Evolutionary conservation across 225 moss, liverwort and hornwort species (phyloP).

Genomic region (Pseudisothecium myosuroides): DNA sequence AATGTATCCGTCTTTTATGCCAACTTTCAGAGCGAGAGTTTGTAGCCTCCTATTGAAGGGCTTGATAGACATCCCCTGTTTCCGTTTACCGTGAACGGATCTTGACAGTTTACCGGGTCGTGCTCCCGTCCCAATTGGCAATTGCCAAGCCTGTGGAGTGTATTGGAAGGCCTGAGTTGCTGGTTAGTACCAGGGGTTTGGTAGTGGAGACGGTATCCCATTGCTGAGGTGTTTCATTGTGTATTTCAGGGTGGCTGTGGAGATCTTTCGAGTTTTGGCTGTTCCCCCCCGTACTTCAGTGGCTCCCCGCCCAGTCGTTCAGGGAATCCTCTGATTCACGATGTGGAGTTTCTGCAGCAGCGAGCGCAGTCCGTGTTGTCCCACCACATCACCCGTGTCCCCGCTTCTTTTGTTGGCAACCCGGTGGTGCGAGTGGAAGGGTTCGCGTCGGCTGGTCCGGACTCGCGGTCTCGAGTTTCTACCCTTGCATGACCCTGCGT

Average conservation of each 20-base stretch:
- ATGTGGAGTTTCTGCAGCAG: slow-evolving; percentile 94
- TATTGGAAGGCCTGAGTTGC: not conserved
- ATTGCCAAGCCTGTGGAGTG: too few relatives aligned
- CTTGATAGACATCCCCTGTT: not conserved
- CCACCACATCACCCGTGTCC: slow-evolving; percentile 60
- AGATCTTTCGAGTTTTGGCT: slow-evolving; percentile 75
- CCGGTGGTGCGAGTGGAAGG: slow-evolving; percentile 90
- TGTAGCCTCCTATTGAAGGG: not conserved
- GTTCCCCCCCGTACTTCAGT: slow-evolving; percentile 93
- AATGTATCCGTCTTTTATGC: rapidly evolving
- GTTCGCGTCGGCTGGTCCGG: slow-evolving; percentile 49
- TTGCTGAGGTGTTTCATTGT: not conserved
- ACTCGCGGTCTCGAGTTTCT: slow-evolving; percentile 64
- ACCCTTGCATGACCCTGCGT: slow-evolving; percentile 39
- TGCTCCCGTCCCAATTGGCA: rapidly evolving
- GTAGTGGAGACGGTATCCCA: not conserved
- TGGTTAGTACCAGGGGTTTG: not conserved
- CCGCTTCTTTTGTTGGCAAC: slow-evolving; percentile 53
- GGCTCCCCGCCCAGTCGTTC: slow-evolving; percentile 88
- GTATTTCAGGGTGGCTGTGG: slow-evolving; percentile 68
- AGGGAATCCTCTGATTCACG: slow-evolving; percentile 87
- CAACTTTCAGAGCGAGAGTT: not conserved
- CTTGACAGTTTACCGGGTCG: not conserved
- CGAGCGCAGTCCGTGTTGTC: slow-evolving; percentile 62
- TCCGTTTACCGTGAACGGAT: too few relatives aligned